Percentiles rank a stretch among this genome's conserved stretches.
Evolutionary conservation across 176 grass and related monocot genomes (phyloP).

Genomic region (Lolium perenne): DNA sequence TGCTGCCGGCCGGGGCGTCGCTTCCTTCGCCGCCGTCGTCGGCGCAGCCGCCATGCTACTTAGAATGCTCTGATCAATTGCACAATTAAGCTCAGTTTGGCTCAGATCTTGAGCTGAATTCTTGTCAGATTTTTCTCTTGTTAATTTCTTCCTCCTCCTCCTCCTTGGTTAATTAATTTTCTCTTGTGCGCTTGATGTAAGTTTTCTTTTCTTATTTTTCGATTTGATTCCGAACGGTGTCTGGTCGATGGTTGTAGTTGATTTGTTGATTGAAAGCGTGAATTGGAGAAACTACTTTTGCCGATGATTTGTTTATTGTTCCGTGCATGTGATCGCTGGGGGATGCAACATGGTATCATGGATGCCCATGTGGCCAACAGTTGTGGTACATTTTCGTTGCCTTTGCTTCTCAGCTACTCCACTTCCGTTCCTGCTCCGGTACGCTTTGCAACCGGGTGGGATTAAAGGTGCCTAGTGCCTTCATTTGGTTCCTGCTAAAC

Average conservation of each 20-base stretch:
- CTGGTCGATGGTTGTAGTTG: slow-evolving; percentile 16
- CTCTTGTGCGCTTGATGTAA: slow-evolving; percentile 9
- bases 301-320: background rate
- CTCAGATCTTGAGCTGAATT: slow-evolving; percentile 18
- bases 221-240: background rate
- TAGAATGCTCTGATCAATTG: slow-evolving; percentile 4
- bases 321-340: background rate
- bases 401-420: slow-evolving; percentile 25
- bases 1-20: background rate
- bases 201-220: background rate
- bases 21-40: background rate
- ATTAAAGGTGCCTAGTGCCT: background rate
- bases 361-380: slow-evolving; percentile 27
- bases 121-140: background rate
- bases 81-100: background rate
- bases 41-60: background rate
- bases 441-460: background rate
- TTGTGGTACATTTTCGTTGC: background rate
- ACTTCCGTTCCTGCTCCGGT: background rate
- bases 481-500: background rate
- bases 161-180: background rate
- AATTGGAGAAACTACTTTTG: background rate
- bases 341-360: background rate
- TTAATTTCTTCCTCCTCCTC: background rate
- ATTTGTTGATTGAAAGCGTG: background rate